Conservation (phyloP, 164 flowering plant species). For the Berberis vulgaris region DNA sequence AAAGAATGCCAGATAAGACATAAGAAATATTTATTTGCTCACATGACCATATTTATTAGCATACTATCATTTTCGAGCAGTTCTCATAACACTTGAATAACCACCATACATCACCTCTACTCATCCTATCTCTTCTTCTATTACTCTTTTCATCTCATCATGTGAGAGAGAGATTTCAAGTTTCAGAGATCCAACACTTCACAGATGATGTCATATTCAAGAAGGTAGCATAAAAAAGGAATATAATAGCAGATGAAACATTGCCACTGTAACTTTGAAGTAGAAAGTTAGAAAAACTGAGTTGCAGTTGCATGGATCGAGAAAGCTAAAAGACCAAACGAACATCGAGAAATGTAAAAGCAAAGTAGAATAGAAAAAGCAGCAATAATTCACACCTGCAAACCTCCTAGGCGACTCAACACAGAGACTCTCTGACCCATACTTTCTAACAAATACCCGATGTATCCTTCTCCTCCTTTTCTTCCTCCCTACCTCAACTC, state of each 20-base stretch:
- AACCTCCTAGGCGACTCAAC: not conserved
- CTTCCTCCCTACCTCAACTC: too few relatives aligned
- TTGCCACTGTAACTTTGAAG: not conserved
- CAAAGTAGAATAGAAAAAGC: not conserved
- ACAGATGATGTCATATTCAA: not conserved
- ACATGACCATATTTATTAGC: too few relatives aligned
- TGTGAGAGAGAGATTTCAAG: not conserved
- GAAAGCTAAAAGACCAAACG: conserved; percentile 1
- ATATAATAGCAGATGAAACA: not conserved
- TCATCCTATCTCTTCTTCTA: not conserved
- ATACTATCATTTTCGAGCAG: conserved; percentile 2
- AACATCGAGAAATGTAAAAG: not conserved
- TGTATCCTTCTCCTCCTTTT: too few relatives aligned
- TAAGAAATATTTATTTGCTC: too few relatives aligned
- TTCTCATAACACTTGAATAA: not conserved
- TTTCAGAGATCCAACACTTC: not conserved
- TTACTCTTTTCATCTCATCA: not conserved
- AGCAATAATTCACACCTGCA: conserved; percentile 2
- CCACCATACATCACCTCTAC: not conserved
- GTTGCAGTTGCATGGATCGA: not conserved
- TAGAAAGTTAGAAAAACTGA: not conserved
- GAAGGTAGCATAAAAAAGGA: not conserved
- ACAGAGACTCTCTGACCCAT: too few relatives aligned
- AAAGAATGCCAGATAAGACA: too few relatives aligned
- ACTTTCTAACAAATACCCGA: not conserved